Base-by-base conservation (phyloP, 2,329 filamentous ascomycete genomes). In the Colletotrichum costaricense region DNA sequence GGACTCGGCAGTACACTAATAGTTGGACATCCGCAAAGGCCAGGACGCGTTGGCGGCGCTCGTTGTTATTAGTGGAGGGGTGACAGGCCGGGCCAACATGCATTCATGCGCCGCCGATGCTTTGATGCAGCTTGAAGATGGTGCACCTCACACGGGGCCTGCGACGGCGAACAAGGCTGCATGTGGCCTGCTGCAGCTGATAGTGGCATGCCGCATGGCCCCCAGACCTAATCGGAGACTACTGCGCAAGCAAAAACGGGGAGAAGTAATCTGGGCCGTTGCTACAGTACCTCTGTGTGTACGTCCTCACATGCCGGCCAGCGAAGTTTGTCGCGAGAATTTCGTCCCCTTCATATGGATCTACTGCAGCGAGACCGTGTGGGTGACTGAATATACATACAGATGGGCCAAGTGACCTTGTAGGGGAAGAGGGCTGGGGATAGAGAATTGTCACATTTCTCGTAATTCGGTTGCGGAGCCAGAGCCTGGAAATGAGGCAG, bases 131-230 rank as follows among this genome's bases (percentile, higher is more conserved):
- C 63, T 52, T 38, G 63, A 46, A 54, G 57, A 65, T 58, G 49
- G 35, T 58, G 66, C 60, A 65, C 59, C 67, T 70, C 46, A 65
- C 55, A 60, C 35, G 38, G 49, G 57, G 24, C 52, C 42, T 49
- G 59, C 56, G 33, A 30, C 60, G 19, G 33, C 46, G 66, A 63
- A 46, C 69, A 62, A 65, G 66, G 59, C 67, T 73, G 66, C 67
- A 70, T 56, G 56, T 46, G 55, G 60, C 28, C 33, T 52, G 60
- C 60, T 57, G 60, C 66, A 69, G 55, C 55, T 62, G 64, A 62
- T 55, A 56, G 63, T 33, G 52, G 49, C 33, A 56, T 38, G 8
- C 60, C 42, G n/a, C 28, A 54, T 52, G n/a, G 19, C 60, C n/a
- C 28, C 42, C 46, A 24, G 62, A 38, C 46, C 49, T 54, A 24